Evolutionary conservation across 306 rosid species (phyloP).

Genomic region (Malus asiatica): DNA sequence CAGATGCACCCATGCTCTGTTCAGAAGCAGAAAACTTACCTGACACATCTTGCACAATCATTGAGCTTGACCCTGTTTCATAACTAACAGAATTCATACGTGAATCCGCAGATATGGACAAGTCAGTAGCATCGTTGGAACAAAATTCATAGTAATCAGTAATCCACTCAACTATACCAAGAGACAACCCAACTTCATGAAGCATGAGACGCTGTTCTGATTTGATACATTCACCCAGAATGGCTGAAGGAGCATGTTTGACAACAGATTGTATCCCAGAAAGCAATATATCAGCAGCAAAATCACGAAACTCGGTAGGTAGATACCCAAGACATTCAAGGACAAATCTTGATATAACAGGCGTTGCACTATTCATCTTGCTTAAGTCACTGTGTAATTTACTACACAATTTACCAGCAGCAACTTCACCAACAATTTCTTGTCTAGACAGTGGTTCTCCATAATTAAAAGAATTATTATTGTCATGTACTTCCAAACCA

Average conservation of each 20-base stretch:
- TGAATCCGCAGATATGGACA: conserved; percentile 21
- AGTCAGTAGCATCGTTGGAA: conserved; percentile 24
- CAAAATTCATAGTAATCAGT: conserved; percentile 52
- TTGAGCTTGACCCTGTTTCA: conserved; percentile 17
- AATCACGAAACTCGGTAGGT: conserved; percentile 61
- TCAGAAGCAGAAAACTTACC: conserved; percentile 31
- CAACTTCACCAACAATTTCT: conserved; percentile 17
- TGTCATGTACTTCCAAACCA: conserved; percentile 26
- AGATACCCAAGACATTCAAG: conserved; percentile 66
- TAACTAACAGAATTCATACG: conserved; percentile 26
- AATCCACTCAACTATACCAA: conserved; percentile 77
- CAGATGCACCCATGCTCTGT: conserved; percentile 21
- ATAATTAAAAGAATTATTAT: conserved; percentile 23
- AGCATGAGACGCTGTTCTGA: conserved; percentile 69
- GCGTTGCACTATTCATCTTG: conserved; percentile 36
- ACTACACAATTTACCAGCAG: conserved; percentile 27
- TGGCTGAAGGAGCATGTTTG: conserved; percentile 65
- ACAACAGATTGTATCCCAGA: conserved; percentile 66
- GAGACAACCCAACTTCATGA: conserved; percentile 78
- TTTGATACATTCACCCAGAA: conserved; percentile 61
- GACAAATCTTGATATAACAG: conserved; percentile 55
- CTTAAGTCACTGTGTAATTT: conserved; percentile 28
- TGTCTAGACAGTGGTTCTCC: conserved; percentile 29
- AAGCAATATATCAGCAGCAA: conserved; percentile 70
- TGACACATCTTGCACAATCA: conserved; percentile 22